A percentile compares a stretch with the other conserved stretches of the same genome.
Conservation (phyloP, 495 filamentous ascomycete genomes). For the Penicillium crystallinum region DNA sequence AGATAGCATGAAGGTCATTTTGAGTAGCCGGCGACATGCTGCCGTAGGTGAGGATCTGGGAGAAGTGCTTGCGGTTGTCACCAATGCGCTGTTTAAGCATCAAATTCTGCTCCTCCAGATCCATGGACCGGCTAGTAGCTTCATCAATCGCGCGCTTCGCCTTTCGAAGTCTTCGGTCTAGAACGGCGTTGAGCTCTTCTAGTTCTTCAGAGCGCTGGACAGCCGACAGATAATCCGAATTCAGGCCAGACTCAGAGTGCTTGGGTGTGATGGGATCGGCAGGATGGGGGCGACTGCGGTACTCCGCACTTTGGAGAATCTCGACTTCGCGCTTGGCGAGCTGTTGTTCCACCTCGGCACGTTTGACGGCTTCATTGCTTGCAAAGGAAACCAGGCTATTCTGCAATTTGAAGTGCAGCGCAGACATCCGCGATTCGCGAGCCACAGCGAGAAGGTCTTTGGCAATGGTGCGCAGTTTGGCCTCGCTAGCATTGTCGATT, state of each 20-base stretch:
- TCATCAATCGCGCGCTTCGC: constrained; percentile 76
- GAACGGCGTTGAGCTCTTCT: constrained; percentile 56
- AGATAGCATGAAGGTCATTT: constrained; percentile 42
- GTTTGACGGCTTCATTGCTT: constrained; percentile 77
- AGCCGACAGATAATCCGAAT: constrained; percentile 39
- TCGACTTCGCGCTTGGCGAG: constrained; percentile 89
- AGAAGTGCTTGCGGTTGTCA: constrained; percentile 80
- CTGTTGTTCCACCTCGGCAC: constrained; percentile 87
- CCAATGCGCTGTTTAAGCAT: constrained; percentile 75
- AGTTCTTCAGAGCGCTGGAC: constrained; percentile 52
- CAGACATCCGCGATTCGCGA: constrained; percentile 68
- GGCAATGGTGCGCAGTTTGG: constrained; percentile 58
- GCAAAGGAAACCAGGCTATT: constrained; percentile 83
- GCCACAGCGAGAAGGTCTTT: constrained; percentile 47
- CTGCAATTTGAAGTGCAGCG: constrained; percentile 88
- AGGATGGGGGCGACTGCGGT: constrained; percentile 37
- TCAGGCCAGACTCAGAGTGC: constrained; percentile 24
- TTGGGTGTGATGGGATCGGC: constrained; percentile 29
- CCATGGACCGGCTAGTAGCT: constrained; percentile 42
- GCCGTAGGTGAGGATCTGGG: constrained; percentile 56
- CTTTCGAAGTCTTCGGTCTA: constrained; percentile 60
- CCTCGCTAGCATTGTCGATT: constrained; percentile 54
- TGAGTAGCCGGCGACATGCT: constrained; percentile 39
- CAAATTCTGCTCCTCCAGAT: constrained; percentile 64
- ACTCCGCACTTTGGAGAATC: constrained; percentile 61